Conservation (phyloP, 2,329 filamentous ascomycete species). For the Epichloe baconii region DNA sequence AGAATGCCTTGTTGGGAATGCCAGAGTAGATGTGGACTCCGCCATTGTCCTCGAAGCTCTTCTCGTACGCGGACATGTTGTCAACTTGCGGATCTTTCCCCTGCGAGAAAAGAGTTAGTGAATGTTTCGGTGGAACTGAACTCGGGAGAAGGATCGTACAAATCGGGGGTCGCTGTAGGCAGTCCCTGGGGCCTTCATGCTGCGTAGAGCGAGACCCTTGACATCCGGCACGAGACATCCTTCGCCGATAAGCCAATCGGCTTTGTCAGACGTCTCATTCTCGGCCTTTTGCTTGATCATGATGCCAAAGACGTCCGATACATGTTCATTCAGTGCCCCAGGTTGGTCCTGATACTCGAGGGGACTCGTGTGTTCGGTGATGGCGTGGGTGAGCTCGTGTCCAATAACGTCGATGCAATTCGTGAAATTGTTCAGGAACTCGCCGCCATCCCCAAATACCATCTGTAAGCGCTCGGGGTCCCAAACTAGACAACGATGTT, state of each 20-base stretch:
- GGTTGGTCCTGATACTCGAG: slow-evolving; percentile 38
- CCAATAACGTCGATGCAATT: slow-evolving; percentile 42
- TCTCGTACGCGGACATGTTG: slow-evolving; percentile 30
- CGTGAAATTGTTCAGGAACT: slow-evolving; percentile 38
- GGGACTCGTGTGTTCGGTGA: slow-evolving; percentile 36
- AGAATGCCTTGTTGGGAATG: slow-evolving; percentile 46
- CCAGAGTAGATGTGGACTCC: slow-evolving; percentile 44
- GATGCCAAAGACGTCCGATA: slow-evolving; percentile 43
- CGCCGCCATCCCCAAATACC: slow-evolving; percentile 43
- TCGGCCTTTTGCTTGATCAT: slow-evolving; percentile 42
- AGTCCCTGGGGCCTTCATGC: slow-evolving; percentile 40
- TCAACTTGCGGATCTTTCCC: slow-evolving; percentile 40
- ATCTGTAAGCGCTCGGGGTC: slow-evolving; percentile 35
- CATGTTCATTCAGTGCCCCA: slow-evolving; percentile 43
- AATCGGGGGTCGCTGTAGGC: slow-evolving; percentile 41
- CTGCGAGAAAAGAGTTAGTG: slow-evolving; percentile 10
- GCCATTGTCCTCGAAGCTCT: slow-evolving; percentile 32
- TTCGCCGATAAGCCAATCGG: slow-evolving; percentile 44
- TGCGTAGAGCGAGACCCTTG: slow-evolving; percentile 38
- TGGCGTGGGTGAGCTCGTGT: slow-evolving; percentile 43
- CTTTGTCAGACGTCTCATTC: slow-evolving; percentile 28
- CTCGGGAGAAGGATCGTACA: slow-evolving; percentile 17
- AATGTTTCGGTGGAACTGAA: too few species aligned
- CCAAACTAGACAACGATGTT: slow-evolving; percentile 26
- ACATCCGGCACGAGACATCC: slow-evolving; percentile 36